These are phyloP conservation scores for Fusarium protoensiforme DNA, from an alignment of 2,329 filamentous ascomycete genomes.

Conservation along the genomic window DNA sequence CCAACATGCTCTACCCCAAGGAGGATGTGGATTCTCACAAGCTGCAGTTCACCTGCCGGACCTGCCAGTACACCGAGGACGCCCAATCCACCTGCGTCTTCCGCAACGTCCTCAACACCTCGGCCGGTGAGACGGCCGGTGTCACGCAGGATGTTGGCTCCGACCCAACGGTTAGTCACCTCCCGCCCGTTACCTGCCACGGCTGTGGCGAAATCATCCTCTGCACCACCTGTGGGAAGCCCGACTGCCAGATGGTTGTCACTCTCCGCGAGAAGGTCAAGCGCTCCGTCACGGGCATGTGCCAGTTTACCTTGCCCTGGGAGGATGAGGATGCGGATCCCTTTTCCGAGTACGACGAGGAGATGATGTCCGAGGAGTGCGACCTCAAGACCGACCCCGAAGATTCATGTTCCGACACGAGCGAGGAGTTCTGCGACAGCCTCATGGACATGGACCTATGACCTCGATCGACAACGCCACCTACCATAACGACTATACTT, in stretches of 20 bases:
- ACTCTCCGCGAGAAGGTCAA: slow-evolving; percentile 26
- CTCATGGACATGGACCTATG: slow-evolving; percentile 37
- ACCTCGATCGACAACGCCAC: neutral
- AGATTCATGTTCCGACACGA: slow-evolving; percentile 34
- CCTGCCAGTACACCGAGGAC: slow-evolving; percentile 90
- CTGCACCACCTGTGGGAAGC: slow-evolving; percentile 54
- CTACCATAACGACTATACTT: slow-evolving; percentile 9
- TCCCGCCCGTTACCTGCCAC: slow-evolving; percentile 57
- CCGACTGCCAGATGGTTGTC: slow-evolving; percentile 38
- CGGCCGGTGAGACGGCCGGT: slow-evolving; percentile 93
- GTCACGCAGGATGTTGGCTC: slow-evolving; percentile 97
- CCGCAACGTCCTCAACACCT: slow-evolving; percentile 91
- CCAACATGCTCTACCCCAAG: slow-evolving; percentile 97
- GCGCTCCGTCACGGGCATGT: slow-evolving; percentile 44
- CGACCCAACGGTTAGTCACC: slow-evolving; percentile 95
- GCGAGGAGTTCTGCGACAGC: slow-evolving; percentile 37
- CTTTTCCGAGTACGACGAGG: slow-evolving; percentile 53
- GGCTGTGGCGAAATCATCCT: slow-evolving; percentile 58
- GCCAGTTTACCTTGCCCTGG: slow-evolving; percentile 44
- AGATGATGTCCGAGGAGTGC: slow-evolving; percentile 46
- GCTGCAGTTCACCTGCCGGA: slow-evolving; percentile 95
- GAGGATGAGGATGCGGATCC: slow-evolving; percentile 43
- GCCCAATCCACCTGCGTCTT: slow-evolving; percentile 93
- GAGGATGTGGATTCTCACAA: slow-evolving; percentile 87
- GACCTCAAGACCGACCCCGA: slow-evolving; percentile 32